phyloP scores from a whole-genome alignment of 208 protist species.

The Polymyxa betae region DNA sequence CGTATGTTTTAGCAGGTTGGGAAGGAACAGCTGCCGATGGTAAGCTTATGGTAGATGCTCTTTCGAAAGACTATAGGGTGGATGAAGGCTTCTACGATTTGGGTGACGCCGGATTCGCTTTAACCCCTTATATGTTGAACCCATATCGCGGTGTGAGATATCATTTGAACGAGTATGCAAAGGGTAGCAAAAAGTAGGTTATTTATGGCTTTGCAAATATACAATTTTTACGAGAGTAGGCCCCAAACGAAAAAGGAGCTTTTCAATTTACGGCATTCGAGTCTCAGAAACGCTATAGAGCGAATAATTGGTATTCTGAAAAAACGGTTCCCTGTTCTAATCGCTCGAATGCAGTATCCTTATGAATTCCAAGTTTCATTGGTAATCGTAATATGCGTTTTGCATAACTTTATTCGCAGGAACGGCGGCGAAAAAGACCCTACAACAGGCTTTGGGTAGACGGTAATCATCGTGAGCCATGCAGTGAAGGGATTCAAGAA shows the following conservation, averaged over 20 bases:
- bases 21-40: constrained; percentile 36
- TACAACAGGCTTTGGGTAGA: too few species aligned
- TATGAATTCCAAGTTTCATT: not conserved
- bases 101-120: constrained; percentile 24
- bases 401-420: too few species aligned
- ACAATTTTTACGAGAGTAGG: too few species aligned
- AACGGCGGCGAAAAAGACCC: too few species aligned
- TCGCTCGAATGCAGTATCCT: not conserved
- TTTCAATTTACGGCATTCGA: not conserved
- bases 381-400: too few species aligned
- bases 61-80: not conserved
- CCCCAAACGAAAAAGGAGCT: not conserved
- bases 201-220: not conserved
- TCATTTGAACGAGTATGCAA: constrained; percentile 13
- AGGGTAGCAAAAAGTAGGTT: not conserved
- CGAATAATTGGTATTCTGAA: not conserved
- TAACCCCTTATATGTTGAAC: not conserved
- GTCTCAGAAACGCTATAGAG: not conserved
- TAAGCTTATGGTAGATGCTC: not conserved
- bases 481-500: too few species aligned
- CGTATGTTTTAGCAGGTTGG: constrained; percentile 26
- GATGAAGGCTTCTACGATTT: not conserved
- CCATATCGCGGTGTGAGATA: not conserved
- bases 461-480: too few species aligned
- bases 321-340: not conserved